Percentiles rank a stretch among this genome's conserved stretches.
Evolutionary conservation across 805 yeast species (phyloP).

Genomic region (Candida krabiensis): DNA sequence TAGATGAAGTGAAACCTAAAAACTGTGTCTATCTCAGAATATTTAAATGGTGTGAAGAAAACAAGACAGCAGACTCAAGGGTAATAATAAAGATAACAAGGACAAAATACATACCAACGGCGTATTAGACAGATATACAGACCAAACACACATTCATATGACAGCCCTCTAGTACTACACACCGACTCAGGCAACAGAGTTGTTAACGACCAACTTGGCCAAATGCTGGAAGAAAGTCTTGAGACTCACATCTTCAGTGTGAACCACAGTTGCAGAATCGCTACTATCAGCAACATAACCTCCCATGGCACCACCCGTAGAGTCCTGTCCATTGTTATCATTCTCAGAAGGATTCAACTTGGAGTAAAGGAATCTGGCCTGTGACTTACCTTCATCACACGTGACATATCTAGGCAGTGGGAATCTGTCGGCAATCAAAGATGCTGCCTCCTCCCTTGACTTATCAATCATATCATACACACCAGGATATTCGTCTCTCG

Average conservation of each 20-base stretch:
- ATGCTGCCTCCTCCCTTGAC: slow-evolving; percentile 91
- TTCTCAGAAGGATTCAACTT: slow-evolving; percentile 92
- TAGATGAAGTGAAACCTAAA: slow-evolving; percentile 1
- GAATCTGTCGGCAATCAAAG: slow-evolving; percentile 86
- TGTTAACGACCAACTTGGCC: slow-evolving; percentile 80
- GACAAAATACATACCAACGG: too few relatives aligned
- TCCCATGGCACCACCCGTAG: slow-evolving; percentile 48
- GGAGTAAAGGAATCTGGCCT: slow-evolving; percentile 93
- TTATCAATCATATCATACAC: slow-evolving; percentile 84
- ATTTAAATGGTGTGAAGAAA: background rate
- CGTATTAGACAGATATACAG: too few relatives aligned
- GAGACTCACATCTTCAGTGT: slow-evolving; percentile 94
- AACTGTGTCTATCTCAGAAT: background rate
- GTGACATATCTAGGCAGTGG: slow-evolving; percentile 97
- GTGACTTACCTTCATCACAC: slow-evolving; percentile 98
- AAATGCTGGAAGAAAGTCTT: slow-evolving; percentile 95
- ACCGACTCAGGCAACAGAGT: slow-evolving; percentile 22
- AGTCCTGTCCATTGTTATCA: slow-evolving; percentile 39
- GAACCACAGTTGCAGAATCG: slow-evolving; percentile 67
- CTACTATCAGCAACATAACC: slow-evolving; percentile 42
- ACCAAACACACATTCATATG: too few relatives aligned
- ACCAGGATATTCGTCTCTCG: slow-evolving; percentile 86
- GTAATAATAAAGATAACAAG: too few relatives aligned
- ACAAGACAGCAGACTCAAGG: background rate
- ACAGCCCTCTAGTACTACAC: too few relatives aligned